A percentile compares a stretch with the other conserved stretches of the same genome.
These are phyloP conservation scores for Dispira simplex DNA, from an alignment of 192 early-diverging fungal genomes.

Conservation along the genomic window DNA sequence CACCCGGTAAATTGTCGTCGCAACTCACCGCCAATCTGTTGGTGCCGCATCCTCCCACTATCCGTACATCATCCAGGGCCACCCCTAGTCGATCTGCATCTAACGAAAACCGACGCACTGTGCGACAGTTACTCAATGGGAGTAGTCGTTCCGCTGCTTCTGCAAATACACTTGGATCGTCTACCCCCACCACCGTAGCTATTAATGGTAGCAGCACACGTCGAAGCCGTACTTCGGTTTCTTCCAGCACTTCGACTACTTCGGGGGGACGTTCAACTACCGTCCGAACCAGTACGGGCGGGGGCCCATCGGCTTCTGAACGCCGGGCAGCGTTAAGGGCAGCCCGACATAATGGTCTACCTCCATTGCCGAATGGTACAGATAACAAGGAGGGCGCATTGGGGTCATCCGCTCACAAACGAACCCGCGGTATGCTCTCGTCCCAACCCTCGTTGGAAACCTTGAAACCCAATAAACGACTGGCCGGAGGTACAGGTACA, in stretches of 20 bases:
- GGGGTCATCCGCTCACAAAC: not conserved
- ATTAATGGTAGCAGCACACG: not conserved
- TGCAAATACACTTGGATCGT: not conserved
- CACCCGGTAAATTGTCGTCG: not conserved
- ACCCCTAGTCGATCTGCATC: not conserved
- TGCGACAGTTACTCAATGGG: not conserved
- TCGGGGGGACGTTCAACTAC: too few species aligned
- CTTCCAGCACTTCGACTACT: too few species aligned
- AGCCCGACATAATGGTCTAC: not conserved
- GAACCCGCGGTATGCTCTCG: not conserved
- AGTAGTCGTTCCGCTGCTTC: not conserved
- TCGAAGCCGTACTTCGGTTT: too few species aligned
- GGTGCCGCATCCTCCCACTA: constrained; percentile 4
- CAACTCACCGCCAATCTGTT: not conserved
- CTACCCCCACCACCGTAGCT: not conserved
- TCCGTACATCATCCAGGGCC: not conserved
- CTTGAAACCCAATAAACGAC: constrained; percentile 8
- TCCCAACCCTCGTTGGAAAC: constrained; percentile 8
- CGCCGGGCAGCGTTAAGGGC: not conserved
- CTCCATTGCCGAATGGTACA: not conserved
- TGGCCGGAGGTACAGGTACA: not conserved
- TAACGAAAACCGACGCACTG: not conserved
- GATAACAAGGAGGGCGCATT: too few species aligned
- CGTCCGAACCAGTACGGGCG: too few species aligned
- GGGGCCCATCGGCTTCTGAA: not conserved